A percentile compares a stretch with the other conserved stretches of the same genome.
These are phyloP conservation scores for Stephanodiscus triporus DNA, from an alignment of 108 stramenopile species.

Conservation along the genomic window DNA sequence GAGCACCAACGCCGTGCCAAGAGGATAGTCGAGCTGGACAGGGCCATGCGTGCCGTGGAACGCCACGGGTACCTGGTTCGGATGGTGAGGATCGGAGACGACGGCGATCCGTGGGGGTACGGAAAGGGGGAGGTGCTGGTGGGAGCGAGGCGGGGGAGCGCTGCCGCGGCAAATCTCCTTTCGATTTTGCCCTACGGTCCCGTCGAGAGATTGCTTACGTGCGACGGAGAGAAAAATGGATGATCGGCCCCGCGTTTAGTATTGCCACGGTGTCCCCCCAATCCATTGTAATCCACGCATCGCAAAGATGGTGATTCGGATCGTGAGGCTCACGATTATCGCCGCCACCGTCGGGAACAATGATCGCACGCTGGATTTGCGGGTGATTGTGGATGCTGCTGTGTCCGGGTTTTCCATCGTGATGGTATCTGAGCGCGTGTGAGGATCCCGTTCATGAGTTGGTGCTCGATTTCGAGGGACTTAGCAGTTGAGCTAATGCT, in stretches of 20 bases:
- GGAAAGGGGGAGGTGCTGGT: constrained; percentile 56
- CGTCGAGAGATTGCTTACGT: too few species aligned
- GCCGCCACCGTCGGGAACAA: not conserved
- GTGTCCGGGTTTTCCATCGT: too few species aligned
- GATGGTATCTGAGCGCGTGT: too few species aligned
- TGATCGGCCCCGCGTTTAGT: too few species aligned
- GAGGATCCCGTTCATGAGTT: too few species aligned
- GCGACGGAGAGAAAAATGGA: too few species aligned
- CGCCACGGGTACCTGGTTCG: constrained; percentile 38
- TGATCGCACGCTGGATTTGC: not conserved
- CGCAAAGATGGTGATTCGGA: not conserved
- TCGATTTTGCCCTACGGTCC: too few species aligned
- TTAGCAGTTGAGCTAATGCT: too few species aligned
- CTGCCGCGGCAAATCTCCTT: not conserved
- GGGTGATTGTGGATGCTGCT: too few species aligned
- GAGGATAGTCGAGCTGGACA: constrained; percentile 52
- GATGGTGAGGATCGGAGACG: constrained; percentile 41
- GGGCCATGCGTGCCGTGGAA: constrained; percentile 38
- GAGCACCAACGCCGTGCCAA: constrained; percentile 52
- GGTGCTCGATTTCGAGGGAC: too few species aligned
- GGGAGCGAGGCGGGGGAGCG: constrained; percentile 32
- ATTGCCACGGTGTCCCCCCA: too few species aligned
- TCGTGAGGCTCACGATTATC: not conserved
- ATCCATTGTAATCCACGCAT: too few species aligned
- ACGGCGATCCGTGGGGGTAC: constrained; percentile 50